Evolutionary conservation across 192 early-diverging fungal species (phyloP).

Genomic region (Neocallimastix lanati): DNA sequence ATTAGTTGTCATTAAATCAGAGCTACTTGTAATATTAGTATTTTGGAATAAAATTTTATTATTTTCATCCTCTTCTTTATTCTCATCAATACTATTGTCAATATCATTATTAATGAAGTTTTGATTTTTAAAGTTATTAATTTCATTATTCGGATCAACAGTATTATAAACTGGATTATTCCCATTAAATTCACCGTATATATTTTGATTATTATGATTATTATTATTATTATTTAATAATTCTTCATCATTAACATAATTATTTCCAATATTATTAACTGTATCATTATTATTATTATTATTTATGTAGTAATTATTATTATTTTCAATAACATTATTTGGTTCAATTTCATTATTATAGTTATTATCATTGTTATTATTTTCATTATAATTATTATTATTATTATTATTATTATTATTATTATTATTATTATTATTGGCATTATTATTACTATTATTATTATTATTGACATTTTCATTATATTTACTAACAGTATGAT

Average conservation of each 20-base stretch:
- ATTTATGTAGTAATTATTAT: not conserved
- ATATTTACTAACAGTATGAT: not conserved
- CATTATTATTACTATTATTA: not conserved
- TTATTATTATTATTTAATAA: too few species aligned
- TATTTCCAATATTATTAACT: not conserved
- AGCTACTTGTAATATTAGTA: not conserved
- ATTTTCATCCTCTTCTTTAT: not conserved
- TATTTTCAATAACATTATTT: too few species aligned
- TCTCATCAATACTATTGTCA: too few species aligned
- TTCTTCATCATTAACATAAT: too few species aligned
- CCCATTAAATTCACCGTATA: not conserved
- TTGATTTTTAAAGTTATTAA: too few species aligned
- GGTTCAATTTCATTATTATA: not conserved
- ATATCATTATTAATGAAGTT: too few species aligned
- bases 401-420: not conserved
- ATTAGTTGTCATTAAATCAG: not conserved
- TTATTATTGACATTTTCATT: not conserved
- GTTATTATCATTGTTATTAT: not conserved
- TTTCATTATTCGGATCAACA: too few species aligned
- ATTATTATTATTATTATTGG: not conserved
- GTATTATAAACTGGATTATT: not conserved
- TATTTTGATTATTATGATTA: not conserved
- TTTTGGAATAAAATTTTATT: not conserved
- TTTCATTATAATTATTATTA: not conserved
- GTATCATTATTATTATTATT: not conserved